Base-by-base conservation (phyloP, 352 stramenopile species). In the Thalassiosira livingstoniorum region DNA sequence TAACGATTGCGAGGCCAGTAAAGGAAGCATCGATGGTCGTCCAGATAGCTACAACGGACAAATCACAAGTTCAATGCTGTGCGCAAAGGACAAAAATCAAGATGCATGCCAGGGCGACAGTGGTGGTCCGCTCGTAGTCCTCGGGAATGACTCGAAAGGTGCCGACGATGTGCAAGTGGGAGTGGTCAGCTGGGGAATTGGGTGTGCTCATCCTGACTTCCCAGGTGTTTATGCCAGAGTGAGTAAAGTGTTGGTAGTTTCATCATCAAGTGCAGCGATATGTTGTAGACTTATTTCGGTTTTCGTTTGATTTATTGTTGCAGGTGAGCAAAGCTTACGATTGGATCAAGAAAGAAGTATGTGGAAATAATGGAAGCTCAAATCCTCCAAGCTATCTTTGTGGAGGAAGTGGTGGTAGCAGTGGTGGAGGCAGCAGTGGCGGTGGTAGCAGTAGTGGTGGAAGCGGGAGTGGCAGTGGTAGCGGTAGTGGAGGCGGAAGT, bases 171-270 rank as follows among this genome's bases (percentile, higher is more conserved):
- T 83, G 3, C 60, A 80, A 53, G 76, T 95, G 21, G 93, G 92
- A 29, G 55, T 95, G 5, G 79, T 93, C 3, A 91, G 80, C 55
- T 94, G 88, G 61, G 88, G 86, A 15, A 70, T 78, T n/a, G 87
- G 76, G 34, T 94, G 83, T 54, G 87, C 66, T 18, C 11, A n/a
- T n/a, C n/a, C n/a, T n/a, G n/a, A n/a, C n/a, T n/a, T n/a, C n/a
- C n/a, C n/a, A n/a, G n/a, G n/a, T n/a, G n/a, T n/a, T n/a, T n/a
- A n/a, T n/a, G n/a, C n/a, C n/a, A n/a, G n/a, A n/a, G n/a, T n/a
- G n/a, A n/a, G n/a, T n/a, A n/a, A n/a, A n/a, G n/a, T n/a, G n/a
- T n/a, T n/a, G n/a, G n/a, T n/a, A n/a, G n/a, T n/a, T n/a, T n/a
- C n/a, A n/a, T n/a, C n/a, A n/a, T n/a, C n/a, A n/a, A n/a, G n/a